Conservation (phyloP, 2,329 filamentous ascomycete genomes). For the Neofusicoccum kwambonambiense region DNA sequence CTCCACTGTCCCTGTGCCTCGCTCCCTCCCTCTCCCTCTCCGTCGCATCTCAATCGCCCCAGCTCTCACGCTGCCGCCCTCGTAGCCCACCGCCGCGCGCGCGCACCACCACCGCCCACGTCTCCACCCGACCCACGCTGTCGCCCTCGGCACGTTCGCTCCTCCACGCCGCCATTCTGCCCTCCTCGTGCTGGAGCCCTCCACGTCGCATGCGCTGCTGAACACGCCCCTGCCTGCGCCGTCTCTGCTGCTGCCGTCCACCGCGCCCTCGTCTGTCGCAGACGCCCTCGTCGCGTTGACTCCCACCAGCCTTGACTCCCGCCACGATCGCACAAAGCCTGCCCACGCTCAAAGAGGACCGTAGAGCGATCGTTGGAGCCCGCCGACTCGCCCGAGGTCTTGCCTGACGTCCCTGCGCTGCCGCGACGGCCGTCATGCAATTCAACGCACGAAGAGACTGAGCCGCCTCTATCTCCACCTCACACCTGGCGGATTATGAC, state of each 20-base stretch:
- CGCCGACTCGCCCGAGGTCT: slow-evolving; percentile 6
- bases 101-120: slow-evolving; percentile 7
- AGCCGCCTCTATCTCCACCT: slow-evolving; percentile 27
- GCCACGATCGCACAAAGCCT: slow-evolving; percentile 16
- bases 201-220: neutral
- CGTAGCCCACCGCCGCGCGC: slow-evolving; percentile 1
- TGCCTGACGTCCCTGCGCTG: slow-evolving; percentile 18
- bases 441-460: slow-evolving; percentile 37
- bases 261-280: neutral
- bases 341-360: neutral
- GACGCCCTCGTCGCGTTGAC: slow-evolving; percentile 10
- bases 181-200: neutral
- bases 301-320: slow-evolving; percentile 3
- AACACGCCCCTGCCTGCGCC: slow-evolving; percentile 1
- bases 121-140: slow-evolving; percentile 13
- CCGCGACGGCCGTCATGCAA: slow-evolving; percentile 43
- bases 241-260: neutral
- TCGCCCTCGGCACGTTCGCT: slow-evolving; percentile 9
- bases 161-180: neutral
- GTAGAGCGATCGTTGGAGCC: slow-evolving; percentile 4
- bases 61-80: neutral
- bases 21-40: slow-evolving; percentile 1
- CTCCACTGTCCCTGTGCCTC: slow-evolving; percentile 6
- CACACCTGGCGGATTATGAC: slow-evolving; percentile 32
- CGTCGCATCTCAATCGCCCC: slow-evolving; percentile 12